Conservation (phyloP, 139 green algal species). For the Coelastrella sp. region DNA sequence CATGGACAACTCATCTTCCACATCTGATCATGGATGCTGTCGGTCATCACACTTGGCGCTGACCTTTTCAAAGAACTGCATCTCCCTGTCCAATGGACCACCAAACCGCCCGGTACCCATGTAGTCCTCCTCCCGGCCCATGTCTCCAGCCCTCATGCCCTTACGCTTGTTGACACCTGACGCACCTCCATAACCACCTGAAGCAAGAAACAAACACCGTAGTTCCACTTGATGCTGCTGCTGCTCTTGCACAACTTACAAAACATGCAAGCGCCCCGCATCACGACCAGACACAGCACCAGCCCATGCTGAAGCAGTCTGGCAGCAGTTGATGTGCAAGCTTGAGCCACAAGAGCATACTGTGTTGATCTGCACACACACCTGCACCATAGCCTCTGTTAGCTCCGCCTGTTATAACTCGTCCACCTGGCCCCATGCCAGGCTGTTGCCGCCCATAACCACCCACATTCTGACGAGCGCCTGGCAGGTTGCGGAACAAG, state of each 20-base stretch:
- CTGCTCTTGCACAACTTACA: neutral
- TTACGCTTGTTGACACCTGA: constrained; percentile 46
- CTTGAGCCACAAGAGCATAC: too few relatives aligned
- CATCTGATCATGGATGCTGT: too few relatives aligned
- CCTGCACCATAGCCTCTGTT: constrained; percentile 29
- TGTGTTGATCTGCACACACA: too few relatives aligned
- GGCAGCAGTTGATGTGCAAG: too few relatives aligned
- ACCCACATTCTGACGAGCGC: constrained; percentile 23
- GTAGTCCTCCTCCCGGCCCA: constrained; percentile 41
- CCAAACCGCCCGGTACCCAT: constrained; percentile 31
- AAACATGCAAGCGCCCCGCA: too few relatives aligned
- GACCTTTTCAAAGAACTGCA: constrained; percentile 51
- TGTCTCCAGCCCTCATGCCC: constrained; percentile 2
- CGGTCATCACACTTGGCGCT: too few relatives aligned
- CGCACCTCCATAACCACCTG: neutral
- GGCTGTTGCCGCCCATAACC: neutral
- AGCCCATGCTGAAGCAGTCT: neutral
- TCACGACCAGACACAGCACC: too few relatives aligned
- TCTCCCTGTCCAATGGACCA: constrained; percentile 31
- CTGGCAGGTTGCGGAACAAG: constrained; percentile 37
- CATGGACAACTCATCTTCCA: too few relatives aligned
- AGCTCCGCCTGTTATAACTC: neutral
- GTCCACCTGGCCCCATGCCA: neutral
- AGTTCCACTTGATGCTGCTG: neutral
- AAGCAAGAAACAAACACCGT: neutral